Conservation (phyloP, 2,329 filamentous ascomycete genomes). For the Calonectria montana region DNA sequence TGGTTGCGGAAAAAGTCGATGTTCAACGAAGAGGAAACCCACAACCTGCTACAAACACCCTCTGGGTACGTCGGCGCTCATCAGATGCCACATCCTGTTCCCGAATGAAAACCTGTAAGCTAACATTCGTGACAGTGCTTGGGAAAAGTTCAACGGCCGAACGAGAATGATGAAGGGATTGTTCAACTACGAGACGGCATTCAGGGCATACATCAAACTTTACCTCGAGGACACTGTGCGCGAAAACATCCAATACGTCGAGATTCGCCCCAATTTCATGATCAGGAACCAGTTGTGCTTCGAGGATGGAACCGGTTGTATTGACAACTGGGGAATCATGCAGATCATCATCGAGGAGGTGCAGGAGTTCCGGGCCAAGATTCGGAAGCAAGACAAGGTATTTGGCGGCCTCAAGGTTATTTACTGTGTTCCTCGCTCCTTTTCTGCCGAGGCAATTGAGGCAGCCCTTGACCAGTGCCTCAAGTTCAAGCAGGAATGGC, state of each 20-base stretch:
- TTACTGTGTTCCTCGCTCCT: slow-evolving; percentile 76
- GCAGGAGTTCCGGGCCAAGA: slow-evolving; percentile 55
- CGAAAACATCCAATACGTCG: slow-evolving; percentile 77
- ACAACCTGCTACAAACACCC: slow-evolving; percentile 61
- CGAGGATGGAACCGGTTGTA: slow-evolving; percentile 63
- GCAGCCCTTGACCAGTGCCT: slow-evolving; percentile 71
- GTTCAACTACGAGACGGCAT: slow-evolving; percentile 74
- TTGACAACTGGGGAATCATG: slow-evolving; percentile 71
- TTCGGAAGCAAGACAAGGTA: slow-evolving; percentile 45
- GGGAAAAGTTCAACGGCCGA: slow-evolving; percentile 74
- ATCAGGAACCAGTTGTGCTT: slow-evolving; percentile 69
- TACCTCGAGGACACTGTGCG: slow-evolving; percentile 71
- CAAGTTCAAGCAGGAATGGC: slow-evolving; percentile 66
- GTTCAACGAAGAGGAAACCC: slow-evolving; percentile 70
- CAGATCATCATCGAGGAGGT: slow-evolving; percentile 67
- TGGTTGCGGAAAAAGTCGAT: slow-evolving; percentile 74
- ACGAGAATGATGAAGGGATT: slow-evolving; percentile 80
- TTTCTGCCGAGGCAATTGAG: slow-evolving; percentile 59
- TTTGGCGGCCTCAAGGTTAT: slow-evolving; percentile 78
- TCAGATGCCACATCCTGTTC: not conserved
- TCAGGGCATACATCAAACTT: slow-evolving; percentile 67
- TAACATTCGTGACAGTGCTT: slow-evolving; percentile 55
- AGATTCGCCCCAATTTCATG: slow-evolving; percentile 78
- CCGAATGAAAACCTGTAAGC: not conserved
- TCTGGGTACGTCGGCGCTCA: slow-evolving; percentile 67